These are phyloP conservation scores for Fusarium odoratissimum DNA, from an alignment of 2,329 filamentous ascomycete species.

Conservation along the genomic window DNA sequence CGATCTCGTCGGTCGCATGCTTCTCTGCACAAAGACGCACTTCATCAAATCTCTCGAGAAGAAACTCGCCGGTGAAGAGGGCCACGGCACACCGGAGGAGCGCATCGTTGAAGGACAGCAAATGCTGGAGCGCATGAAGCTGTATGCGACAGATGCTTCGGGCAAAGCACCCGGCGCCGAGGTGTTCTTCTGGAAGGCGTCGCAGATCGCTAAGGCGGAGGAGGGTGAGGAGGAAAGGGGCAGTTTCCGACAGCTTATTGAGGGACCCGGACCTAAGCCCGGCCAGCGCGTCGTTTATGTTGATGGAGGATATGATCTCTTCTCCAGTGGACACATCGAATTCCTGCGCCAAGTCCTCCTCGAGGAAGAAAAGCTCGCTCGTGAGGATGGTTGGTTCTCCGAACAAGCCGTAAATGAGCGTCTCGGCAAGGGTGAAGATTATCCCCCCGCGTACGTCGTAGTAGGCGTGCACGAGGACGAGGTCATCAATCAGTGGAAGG, in stretches of 20 bases:
- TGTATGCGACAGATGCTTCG: constrained; percentile 89
- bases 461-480: constrained; percentile 94
- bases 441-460: constrained; percentile 86
- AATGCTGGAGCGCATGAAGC: constrained; percentile 83
- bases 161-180: constrained; percentile 82
- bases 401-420: constrained; percentile 72
- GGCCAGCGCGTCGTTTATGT: constrained; percentile 94
- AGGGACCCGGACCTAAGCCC: constrained; percentile 75
- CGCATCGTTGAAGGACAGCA: constrained; percentile 69
- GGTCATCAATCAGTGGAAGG: constrained; percentile 96
- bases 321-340: constrained; percentile 96
- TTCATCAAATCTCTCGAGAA: constrained; percentile 86
- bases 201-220: constrained; percentile 59
- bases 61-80: constrained; percentile 76
- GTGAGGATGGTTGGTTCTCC: constrained; percentile 78
- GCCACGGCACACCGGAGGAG: constrained; percentile 76
- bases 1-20: constrained; percentile 97
- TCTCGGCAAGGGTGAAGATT: constrained; percentile 75
- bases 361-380: constrained; percentile 77
- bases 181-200: constrained; percentile 84
- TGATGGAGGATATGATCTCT: constrained; percentile 95
- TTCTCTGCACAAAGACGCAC: constrained; percentile 93
- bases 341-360: constrained; percentile 84
- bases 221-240: constrained; percentile 69
- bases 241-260: constrained; percentile 74